Conservation (phyloP, 371 early-diverging fungal genomes). For the Mucor sp. region DNA sequence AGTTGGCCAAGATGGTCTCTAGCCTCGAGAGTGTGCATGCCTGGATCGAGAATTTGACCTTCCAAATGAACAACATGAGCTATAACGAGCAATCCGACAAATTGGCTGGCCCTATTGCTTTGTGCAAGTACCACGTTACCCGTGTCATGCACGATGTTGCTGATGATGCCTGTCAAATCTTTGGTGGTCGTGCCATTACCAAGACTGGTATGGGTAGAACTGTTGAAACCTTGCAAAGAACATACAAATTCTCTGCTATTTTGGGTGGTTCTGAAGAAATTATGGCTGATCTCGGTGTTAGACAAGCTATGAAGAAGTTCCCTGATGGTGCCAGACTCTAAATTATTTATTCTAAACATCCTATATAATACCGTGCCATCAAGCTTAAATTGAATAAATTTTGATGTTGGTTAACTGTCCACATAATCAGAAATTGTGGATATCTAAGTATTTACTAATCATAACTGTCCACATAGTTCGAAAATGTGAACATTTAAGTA, state of each 20-base stretch:
- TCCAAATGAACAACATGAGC: slow-evolving; percentile 61
- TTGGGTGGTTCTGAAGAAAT: slow-evolving; percentile 85
- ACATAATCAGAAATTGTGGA: no score
- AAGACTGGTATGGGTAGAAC: slow-evolving; percentile 59
- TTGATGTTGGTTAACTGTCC: no score
- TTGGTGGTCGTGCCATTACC: slow-evolving; percentile 66
- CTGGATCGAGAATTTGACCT: slow-evolving; percentile 61
- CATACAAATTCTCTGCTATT: slow-evolving; percentile 69
- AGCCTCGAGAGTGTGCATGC: slow-evolving; percentile 53
- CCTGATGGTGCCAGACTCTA: slow-evolving; percentile 39
- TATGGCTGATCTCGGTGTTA: slow-evolving; percentile 46
- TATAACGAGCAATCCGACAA: slow-evolving; percentile 59
- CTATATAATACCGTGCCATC: neutral
- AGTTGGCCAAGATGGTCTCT: slow-evolving; percentile 69
- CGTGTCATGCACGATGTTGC: slow-evolving; percentile 55
- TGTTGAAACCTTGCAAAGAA: slow-evolving; percentile 53
- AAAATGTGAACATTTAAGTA: no score
- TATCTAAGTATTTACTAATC: no score
- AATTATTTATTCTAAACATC: slow-evolving; percentile 6
- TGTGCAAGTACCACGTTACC: slow-evolving; percentile 59
- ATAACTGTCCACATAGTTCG: no score
- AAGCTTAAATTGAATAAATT: no score
- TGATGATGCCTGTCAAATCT: slow-evolving; percentile 68
- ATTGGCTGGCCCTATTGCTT: slow-evolving; percentile 68
- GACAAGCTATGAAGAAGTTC: slow-evolving; percentile 41